These are phyloP conservation scores for Fusarium newnesense DNA, from an alignment of 2,329 filamentous ascomycete genomes.

Conservation along the genomic window DNA sequence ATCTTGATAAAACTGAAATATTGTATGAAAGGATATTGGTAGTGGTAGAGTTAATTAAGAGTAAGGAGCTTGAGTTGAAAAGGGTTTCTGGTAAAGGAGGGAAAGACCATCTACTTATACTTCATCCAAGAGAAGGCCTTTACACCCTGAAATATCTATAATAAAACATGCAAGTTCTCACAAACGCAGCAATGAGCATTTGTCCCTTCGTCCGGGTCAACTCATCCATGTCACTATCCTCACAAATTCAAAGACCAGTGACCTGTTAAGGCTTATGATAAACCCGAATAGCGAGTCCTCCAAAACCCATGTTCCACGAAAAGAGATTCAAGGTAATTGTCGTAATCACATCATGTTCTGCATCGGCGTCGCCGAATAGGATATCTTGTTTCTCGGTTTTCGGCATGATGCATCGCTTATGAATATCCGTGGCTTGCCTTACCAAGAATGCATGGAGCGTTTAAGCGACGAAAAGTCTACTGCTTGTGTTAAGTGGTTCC, in stretches of 20 bases:
- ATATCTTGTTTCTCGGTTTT: slow-evolving; percentile 2
- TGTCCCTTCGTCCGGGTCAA: not conserved
- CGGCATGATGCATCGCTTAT: slow-evolving; percentile 17
- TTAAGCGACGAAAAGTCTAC: not conserved
- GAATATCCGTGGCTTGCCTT: slow-evolving; percentile 24
- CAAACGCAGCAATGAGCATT: not conserved
- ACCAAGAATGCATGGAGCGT: slow-evolving; percentile 26
- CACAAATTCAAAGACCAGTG: not conserved
- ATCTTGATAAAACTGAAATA: not conserved
- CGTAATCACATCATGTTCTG: not conserved
- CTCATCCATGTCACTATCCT: not conserved
- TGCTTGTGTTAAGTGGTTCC: not conserved
- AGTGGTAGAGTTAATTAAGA: not conserved
- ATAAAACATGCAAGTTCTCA: not conserved
- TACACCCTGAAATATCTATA: not conserved
- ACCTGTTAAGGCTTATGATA: not conserved
- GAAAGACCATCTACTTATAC: slow-evolving; percentile 6
- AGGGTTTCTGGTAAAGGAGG: not conserved
- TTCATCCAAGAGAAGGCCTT: not conserved
- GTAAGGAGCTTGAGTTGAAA: not conserved
- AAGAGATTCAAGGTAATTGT: not conserved
- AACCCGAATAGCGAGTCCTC: slow-evolving; percentile 1
- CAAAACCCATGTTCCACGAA: not conserved
- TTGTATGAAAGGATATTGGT: not conserved
- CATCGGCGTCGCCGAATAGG: not conserved